phyloP scores from a whole-genome alignment of 768 basidiomycete species.

The Clavaria fumosa region DNA sequence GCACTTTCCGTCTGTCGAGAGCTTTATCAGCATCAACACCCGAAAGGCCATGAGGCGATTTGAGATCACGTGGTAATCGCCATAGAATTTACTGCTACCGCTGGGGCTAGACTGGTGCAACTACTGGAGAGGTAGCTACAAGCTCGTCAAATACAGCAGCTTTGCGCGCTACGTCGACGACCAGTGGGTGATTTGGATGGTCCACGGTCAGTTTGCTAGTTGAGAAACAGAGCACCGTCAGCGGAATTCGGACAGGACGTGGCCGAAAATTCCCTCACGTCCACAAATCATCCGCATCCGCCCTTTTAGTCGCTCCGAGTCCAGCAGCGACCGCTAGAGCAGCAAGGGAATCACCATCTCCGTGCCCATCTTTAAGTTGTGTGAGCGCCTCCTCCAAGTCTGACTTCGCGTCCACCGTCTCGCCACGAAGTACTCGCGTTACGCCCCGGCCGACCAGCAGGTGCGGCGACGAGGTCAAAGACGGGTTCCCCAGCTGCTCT shows the following conservation, averaged over 20 bases:
- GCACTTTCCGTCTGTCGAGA: too few relatives aligned
- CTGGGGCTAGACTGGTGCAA: constrained; percentile 28
- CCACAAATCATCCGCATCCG: constrained; percentile 54
- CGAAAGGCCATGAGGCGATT: too few relatives aligned
- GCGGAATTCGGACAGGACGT: not conserved
- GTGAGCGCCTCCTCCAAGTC: constrained; percentile 63
- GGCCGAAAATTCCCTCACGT: too few relatives aligned
- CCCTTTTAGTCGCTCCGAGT: constrained; percentile 38
- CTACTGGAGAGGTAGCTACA: constrained; percentile 44
- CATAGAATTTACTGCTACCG: not conserved
- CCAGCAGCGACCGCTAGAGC: constrained; percentile 51
- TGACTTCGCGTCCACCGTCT: constrained; percentile 60
- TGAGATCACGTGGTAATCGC: too few relatives aligned
- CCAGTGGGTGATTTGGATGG: constrained; percentile 55
- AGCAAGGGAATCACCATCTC: constrained; percentile 52
- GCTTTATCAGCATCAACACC: too few relatives aligned
- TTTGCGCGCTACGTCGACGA: constrained; percentile 44
- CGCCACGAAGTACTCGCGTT: constrained; percentile 62
- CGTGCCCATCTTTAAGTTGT: constrained; percentile 39
- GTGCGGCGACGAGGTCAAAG: constrained; percentile 54
- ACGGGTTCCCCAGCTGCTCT: constrained; percentile 72
- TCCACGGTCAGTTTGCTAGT: constrained; percentile 30
- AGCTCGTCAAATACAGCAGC: constrained; percentile 46
- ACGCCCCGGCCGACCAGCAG: constrained; percentile 69
- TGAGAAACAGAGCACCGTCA: constrained; percentile 8